phyloP scores from a whole-genome alignment of 2,329 filamentous ascomycete genomes.

The Macrophomina pseudophaseolina region DNA sequence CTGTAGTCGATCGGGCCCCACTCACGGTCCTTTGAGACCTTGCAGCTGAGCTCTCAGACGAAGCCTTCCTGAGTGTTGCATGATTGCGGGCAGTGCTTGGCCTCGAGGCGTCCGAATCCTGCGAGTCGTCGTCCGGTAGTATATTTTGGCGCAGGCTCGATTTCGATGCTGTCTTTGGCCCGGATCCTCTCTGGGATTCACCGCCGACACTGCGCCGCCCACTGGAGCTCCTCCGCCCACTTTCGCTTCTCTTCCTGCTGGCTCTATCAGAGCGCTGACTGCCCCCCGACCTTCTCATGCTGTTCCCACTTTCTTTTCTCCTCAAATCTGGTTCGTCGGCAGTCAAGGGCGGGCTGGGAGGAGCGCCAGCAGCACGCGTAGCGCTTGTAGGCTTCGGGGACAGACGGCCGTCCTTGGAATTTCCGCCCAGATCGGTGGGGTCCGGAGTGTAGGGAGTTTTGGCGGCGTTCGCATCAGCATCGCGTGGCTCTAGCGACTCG shows the following conservation, averaged over 20 bases:
- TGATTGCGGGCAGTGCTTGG: constrained; percentile 45
- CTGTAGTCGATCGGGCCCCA: constrained; percentile 47
- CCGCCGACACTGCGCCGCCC: constrained; percentile 40
- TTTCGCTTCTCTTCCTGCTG: constrained; percentile 43
- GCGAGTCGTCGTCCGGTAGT: constrained; percentile 42
- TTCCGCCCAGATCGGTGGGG: constrained; percentile 47
- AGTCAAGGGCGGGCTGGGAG: constrained; percentile 56
- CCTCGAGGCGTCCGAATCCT: constrained; percentile 49
- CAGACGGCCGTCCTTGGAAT: constrained; percentile 35
- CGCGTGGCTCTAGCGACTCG: constrained; percentile 72
- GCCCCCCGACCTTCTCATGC: constrained; percentile 47
- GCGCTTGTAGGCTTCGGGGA: constrained; percentile 31
- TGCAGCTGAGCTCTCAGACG: constrained; percentile 31
- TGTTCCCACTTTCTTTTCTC: constrained; percentile 51
- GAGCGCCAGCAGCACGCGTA: constrained; percentile 42
- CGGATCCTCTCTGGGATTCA: constrained; percentile 41
- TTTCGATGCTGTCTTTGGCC: constrained; percentile 48
- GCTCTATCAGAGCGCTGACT: constrained; percentile 41
- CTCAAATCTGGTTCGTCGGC: constrained; percentile 49
- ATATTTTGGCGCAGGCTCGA: constrained; percentile 50
- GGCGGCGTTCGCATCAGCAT: constrained; percentile 42
- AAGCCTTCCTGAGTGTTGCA: constrained; percentile 27
- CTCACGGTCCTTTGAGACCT: constrained; percentile 46
- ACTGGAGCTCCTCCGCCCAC: constrained; percentile 28
- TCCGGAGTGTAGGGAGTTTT: constrained; percentile 44